Conservation (phyloP, 352 stramenopile genomes). For the Globisporangium abappressorium region DNA sequence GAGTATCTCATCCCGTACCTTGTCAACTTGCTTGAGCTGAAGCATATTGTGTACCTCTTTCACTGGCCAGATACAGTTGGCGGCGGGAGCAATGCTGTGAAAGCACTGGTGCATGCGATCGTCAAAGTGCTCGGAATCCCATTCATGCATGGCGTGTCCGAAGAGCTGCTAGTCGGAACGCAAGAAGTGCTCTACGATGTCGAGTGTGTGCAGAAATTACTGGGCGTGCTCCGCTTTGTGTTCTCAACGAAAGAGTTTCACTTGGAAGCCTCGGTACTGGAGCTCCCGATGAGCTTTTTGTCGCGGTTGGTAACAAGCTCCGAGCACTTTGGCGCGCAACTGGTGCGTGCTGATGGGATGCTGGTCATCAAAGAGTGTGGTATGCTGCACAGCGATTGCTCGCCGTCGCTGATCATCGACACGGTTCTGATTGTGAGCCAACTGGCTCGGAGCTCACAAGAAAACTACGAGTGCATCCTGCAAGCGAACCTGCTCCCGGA, state of each 20-base stretch:
- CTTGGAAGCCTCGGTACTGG: slow-evolving; percentile 53
- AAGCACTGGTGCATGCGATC: slow-evolving; percentile 78
- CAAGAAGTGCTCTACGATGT: slow-evolving; percentile 75
- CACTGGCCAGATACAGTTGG: slow-evolving; percentile 75
- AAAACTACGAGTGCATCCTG: slow-evolving; percentile 73
- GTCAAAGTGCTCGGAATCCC: slow-evolving; percentile 83
- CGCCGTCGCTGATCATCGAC: slow-evolving; percentile 69
- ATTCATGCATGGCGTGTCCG: slow-evolving; percentile 63
- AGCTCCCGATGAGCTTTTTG: slow-evolving; percentile 79
- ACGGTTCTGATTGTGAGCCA: slow-evolving; percentile 87
- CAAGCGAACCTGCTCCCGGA: slow-evolving; percentile 46
- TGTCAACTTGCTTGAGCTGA: slow-evolving; percentile 50
- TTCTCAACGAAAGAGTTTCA: slow-evolving; percentile 51
- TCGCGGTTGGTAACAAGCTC: slow-evolving; percentile 83
- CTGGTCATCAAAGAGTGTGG: slow-evolving; percentile 65
- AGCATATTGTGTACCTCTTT: slow-evolving; percentile 64
- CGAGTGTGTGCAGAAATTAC: slow-evolving; percentile 59
- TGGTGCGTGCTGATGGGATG: slow-evolving; percentile 69
- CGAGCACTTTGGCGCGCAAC: slow-evolving; percentile 76
- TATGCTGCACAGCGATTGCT: slow-evolving; percentile 42
- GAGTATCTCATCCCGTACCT: slow-evolving; percentile 53
- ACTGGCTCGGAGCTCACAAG: slow-evolving; percentile 67
- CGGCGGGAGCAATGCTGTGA: slow-evolving; percentile 78
- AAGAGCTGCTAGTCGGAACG: slow-evolving; percentile 61
- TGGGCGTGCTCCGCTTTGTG: slow-evolving; percentile 62